Evolutionary conservation across 2,329 filamentous ascomycete species (phyloP), one percentile per base, ranked within the genome.

Genomic region (Fusarium metavorans): DNA sequence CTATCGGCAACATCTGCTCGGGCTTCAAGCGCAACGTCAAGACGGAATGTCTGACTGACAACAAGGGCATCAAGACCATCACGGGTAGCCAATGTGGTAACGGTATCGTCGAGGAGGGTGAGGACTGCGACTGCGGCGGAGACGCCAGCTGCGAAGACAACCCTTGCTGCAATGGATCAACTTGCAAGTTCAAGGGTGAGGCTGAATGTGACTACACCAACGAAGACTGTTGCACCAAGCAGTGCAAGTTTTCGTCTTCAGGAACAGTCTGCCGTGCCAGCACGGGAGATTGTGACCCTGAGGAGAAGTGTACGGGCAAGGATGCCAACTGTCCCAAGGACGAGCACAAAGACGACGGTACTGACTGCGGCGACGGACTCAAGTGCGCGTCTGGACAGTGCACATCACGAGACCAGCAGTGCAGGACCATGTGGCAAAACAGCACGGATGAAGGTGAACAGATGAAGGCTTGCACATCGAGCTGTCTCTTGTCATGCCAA

Each of bases 41-140:
- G 72, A 91, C 91, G 0, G 84, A 81, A 30, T 99, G 97, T 82
- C 86, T 99, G 50, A 92, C 91, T n/a, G 92, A 94, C 82, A 99
- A 99, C 86, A 91, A 90, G 76, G 92, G 94, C 74, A 91, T 99
- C 56, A 89, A 90, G 35, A 97, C 93, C 32, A 94, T 97, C 76
- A 93, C 92, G 0, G 94, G 93, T 64, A 93, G 92, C 77, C 92
- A 95, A 80, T 99, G 97, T 83, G 97, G 97, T 67, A 99, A 99
- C 83, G 97, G 97, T 64, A 98, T 99, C 75, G 97, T 99, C 60
- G 97, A 98, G 84, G 87, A 89, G 20, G 97, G 95, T 73, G 97
- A 99, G 84, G 93, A 99, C 63, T 99, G 97, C 83, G 97, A 99
- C 83, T 99, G 97, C 79, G 97, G 97, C 72, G 96, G 96, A 64